A percentile compares a stretch with the other conserved stretches of the same genome.
Evolutionary conservation across 495 filamentous ascomycete species (phyloP).

Genomic region (Daldinia childiae): DNA sequence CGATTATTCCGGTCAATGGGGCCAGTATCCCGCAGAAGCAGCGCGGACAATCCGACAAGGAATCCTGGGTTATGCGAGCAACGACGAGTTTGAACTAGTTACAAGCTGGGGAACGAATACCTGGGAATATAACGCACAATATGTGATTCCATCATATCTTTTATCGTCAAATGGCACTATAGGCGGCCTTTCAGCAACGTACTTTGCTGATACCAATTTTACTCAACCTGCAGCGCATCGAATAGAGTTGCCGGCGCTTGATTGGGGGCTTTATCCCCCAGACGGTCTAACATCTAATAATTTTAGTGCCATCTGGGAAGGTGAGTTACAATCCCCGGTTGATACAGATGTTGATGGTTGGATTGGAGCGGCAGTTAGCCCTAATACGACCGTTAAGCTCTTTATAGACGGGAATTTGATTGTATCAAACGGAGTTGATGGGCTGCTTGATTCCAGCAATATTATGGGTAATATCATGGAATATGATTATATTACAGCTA

Average conservation of each 20-base stretch:
- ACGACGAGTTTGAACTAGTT: slow-evolving; percentile 44
- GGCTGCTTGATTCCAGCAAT: slow-evolving; percentile 38
- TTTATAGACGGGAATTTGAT: slow-evolving; percentile 48
- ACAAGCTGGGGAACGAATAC: slow-evolving; percentile 56
- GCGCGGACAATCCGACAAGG: slow-evolving; percentile 54
- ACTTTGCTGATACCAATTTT: slow-evolving; percentile 53
- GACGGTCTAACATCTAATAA: slow-evolving; percentile 54
- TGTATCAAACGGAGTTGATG: slow-evolving; percentile 24
- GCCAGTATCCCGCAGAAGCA: slow-evolving; percentile 50
- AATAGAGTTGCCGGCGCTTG: slow-evolving; percentile 50
- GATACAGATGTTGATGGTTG: slow-evolving; percentile 51
- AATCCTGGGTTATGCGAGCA: slow-evolving; percentile 45
- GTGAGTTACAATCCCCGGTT: slow-evolving; percentile 48
- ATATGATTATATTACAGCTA: slow-evolving; percentile 40
- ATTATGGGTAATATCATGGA: slow-evolving; percentile 48
- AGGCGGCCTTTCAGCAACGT: slow-evolving; percentile 52
- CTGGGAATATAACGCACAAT: slow-evolving; percentile 55
- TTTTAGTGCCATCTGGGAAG: slow-evolving; percentile 57
- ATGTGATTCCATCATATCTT: slow-evolving; percentile 53
- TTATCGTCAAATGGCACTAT: slow-evolving; percentile 48
- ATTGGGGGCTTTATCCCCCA: slow-evolving; percentile 56
- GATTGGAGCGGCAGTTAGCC: slow-evolving; percentile 49
- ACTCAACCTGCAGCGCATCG: slow-evolving; percentile 41
- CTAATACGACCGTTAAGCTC: slow-evolving; percentile 51
- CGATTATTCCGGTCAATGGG: slow-evolving; percentile 53